Conservation (phyloP, 2,329 filamentous ascomycete species). For the Blastomyces gilchristii region DNA sequence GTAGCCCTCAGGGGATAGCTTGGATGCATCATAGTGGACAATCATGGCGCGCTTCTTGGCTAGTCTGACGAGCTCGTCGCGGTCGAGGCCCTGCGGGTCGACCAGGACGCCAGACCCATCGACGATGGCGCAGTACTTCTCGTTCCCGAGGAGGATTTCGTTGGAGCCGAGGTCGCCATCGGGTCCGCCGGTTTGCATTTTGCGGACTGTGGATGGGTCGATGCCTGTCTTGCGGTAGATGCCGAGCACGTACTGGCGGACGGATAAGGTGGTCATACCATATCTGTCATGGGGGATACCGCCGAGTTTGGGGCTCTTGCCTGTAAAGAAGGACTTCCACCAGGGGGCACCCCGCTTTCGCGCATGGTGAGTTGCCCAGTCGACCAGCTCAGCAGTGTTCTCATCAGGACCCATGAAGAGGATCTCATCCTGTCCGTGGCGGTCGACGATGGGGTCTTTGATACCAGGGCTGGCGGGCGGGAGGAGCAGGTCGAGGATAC, state of each 20-base stretch:
- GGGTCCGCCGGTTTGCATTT: constrained; percentile 95
- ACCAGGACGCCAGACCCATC: constrained; percentile 92
- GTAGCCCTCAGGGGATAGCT: constrained; percentile 80
- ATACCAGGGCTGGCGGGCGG: constrained; percentile 87
- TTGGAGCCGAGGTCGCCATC: constrained; percentile 96
- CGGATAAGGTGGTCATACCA: constrained; percentile 95
- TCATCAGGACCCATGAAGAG: constrained; percentile 98
- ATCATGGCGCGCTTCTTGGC: constrained; percentile 87
- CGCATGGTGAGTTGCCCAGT: constrained; percentile 98
- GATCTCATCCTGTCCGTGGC: constrained; percentile 91
- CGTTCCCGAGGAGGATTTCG: constrained; percentile 89
- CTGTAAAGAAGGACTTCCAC: constrained; percentile 99
- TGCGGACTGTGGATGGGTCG: constrained; percentile 72
- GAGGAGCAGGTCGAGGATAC: constrained; percentile 87
- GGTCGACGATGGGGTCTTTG: constrained; percentile 95
- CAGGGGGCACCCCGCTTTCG: constrained; percentile 77
- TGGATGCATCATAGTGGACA: constrained; percentile 68
- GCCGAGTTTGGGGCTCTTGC: constrained; percentile 90
- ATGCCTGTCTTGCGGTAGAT: constrained; percentile 95
- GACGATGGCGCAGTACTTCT: constrained; percentile 92
- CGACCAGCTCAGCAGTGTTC: constrained; percentile 92
- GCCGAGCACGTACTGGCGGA: constrained; percentile 89
- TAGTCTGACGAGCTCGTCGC: constrained; percentile 68
- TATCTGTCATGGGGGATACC: constrained; percentile 95
- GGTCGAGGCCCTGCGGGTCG: constrained; percentile 81